Evolutionary conservation across 2,329 filamentous ascomycete species (phyloP), one percentile per base, ranked within the genome.

Genomic region (Cladosporium sp.): DNA sequence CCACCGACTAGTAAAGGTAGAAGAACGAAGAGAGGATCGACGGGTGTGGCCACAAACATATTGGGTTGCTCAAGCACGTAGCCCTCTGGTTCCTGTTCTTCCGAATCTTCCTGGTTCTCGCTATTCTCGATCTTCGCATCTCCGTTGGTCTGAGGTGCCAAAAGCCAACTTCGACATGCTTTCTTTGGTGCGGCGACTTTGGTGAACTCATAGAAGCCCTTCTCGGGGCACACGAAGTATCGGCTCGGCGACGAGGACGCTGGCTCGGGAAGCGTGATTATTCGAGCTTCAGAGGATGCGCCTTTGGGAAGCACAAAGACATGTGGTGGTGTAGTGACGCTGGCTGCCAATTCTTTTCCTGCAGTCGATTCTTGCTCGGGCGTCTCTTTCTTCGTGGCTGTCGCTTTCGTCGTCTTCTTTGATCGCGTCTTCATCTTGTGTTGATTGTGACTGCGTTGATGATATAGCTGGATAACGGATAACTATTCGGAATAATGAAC

Each of bases 1-100:
- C 40, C 65, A 26, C 69, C 67, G 23, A 66, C 67, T 26, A 63
- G 61, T n/a, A 98, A 83, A 0, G 94, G 91, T 1, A 98, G 81
- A 3, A 96, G 75, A 60, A 98, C 82, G 79, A 98, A 98, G 3
- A 97, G 75, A 5, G 91, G 85, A 76, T 99, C 95, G 64, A 97
- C 82, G 1, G 88, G 86, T 1, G 95, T 97, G 10, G 94, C 92
- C 66, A 98, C 79, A 72, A 91, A 90, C n/a, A 98, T 80, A 67
- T 93, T 88, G 37, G 92, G 88, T 52, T 83, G 84, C 72, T 88
- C 88, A 37, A 88, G 84, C 28, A 92, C 79, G 69, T 86, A 86
- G 14, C 84, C 86, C 35, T 68, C 64, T 12, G 66, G 50, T 12
- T 69, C 55, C 12, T 50, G 58, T 50, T n/a, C 35, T 33, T 63